Conservation (phyloP, 805 yeast genomes). For the Metschnikowia cubensis region DNA sequence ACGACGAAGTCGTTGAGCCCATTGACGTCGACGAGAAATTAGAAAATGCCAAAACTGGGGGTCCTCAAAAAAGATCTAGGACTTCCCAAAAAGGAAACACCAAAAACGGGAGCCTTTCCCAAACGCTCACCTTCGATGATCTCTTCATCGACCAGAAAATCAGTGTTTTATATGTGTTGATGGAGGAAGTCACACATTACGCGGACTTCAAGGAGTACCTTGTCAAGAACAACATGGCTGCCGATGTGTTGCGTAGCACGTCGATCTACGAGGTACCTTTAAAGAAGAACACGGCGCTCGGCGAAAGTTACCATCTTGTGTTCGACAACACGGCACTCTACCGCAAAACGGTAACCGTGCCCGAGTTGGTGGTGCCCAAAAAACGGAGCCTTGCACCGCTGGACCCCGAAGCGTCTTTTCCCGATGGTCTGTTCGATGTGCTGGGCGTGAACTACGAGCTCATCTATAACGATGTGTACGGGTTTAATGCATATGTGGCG, state of each 20-base stretch:
- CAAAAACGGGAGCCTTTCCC: conserved; percentile 1
- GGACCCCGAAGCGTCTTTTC: conserved; percentile 28
- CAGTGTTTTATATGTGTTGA: conserved; percentile 44
- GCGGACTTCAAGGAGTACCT: conserved; percentile 46
- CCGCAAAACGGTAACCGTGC: conserved; percentile 27
- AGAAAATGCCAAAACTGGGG: no score
- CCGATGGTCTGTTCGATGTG: conserved; percentile 30
- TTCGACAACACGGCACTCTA: conserved; percentile 54
- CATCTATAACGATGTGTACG: conserved; percentile 28
- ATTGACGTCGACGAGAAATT: conserved; percentile 24
- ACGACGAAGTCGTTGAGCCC: conserved; percentile 16
- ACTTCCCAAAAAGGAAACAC: no score
- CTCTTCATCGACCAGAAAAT: conserved; percentile 46
- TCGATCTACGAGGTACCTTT: conserved; percentile 7
- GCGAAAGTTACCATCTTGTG: conserved; percentile 35
- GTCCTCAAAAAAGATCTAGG: no score
- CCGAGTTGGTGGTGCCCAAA: conserved; percentile 30
- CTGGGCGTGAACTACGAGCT: conserved; percentile 27
- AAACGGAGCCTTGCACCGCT: conserved; percentile 32
- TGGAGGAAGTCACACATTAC: conserved; percentile 39
- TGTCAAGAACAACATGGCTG: conserved; percentile 33
- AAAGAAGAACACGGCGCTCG: conserved; percentile 9
- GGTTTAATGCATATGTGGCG: conserved; percentile 22
- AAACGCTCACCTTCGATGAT: conserved; percentile 26
- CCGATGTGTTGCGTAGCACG: conserved; percentile 24